Evolutionary conservation across 768 basidiomycete genomes (phyloP).

Genomic region (Gloeophyllum trabeum): DNA sequence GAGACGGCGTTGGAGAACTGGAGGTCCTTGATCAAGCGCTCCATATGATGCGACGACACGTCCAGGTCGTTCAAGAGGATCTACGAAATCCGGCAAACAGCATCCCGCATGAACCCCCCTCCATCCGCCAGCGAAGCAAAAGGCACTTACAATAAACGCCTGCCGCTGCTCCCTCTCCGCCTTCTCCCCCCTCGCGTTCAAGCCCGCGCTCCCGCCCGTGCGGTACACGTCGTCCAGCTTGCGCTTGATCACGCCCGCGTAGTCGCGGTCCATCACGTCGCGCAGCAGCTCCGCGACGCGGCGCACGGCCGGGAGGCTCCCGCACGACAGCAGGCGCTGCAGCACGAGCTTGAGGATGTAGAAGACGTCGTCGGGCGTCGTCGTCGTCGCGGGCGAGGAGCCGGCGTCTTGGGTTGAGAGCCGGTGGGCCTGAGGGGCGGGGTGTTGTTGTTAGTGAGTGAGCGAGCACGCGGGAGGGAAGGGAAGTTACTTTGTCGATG

Average conservation of each 20-base stretch:
- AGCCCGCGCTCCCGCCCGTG: conserved; percentile 26
- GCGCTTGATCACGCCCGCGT: conserved; percentile 66
- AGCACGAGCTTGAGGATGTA: conserved; percentile 87
- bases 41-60: conserved; percentile 80
- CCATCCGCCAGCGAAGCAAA: too few species aligned
- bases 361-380: conserved; percentile 89
- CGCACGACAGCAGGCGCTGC: conserved; percentile 67
- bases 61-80: conserved; percentile 92
- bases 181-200: conserved; percentile 54
- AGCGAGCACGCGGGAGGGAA: background rate
- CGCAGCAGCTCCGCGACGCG: conserved; percentile 51
- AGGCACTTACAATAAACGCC: conserved; percentile 66
- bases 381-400: conserved; percentile 52
- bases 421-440: conserved; percentile 64
- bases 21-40: conserved; percentile 66
- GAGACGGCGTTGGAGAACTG: conserved; percentile 36
- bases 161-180: conserved; percentile 70
- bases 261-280: conserved; percentile 76
- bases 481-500: conserved; percentile 66
- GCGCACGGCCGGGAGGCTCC: conserved; percentile 47
- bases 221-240: conserved; percentile 88
- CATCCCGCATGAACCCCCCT: background rate
- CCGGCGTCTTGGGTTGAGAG: conserved; percentile 67
- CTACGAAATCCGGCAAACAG: conserved; percentile 25
- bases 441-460: too few species aligned